Percentiles rank a stretch among this genome's conserved stretches.
Evolutionary conservation across 225 moss, liverwort and hornwort genomes (phyloP).

Genomic region (Marchantia paleacea): DNA sequence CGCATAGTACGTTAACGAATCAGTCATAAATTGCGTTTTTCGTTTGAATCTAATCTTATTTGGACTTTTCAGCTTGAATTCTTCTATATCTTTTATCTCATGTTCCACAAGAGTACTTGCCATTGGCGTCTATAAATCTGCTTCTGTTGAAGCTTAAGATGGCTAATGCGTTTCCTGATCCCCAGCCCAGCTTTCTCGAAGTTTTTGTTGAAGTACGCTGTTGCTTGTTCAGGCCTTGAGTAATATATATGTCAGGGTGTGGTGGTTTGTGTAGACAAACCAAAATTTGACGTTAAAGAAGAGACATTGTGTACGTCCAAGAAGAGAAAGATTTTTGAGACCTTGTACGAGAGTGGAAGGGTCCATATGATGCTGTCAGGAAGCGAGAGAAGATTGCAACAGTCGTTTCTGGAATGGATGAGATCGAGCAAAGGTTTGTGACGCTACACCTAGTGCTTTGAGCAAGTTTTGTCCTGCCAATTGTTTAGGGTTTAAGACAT

Average conservation of each 20-base stretch:
- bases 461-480: neutral
- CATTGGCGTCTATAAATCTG: too few relatives aligned
- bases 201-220: constrained; percentile 1
- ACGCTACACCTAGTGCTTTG: neutral
- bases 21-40: too few relatives aligned
- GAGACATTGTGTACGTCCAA: neutral
- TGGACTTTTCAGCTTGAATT: too few relatives aligned
- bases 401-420: neutral
- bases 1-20: too few relatives aligned
- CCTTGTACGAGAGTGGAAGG: neutral
- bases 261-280: constrained; percentile 28
- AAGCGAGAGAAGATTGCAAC: neutral
- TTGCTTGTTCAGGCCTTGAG: constrained; percentile 19
- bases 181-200: neutral
- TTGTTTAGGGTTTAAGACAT: neutral
- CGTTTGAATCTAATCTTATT: too few relatives aligned
- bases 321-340: neutral
- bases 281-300: constrained; percentile 1
- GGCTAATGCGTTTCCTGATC: neutral
- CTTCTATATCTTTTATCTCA: too few relatives aligned
- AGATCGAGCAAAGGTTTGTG: neutral
- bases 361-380: neutral
- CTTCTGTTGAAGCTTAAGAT: too few relatives aligned
- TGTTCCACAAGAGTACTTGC: too few relatives aligned
- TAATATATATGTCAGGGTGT: constrained; percentile 19